These are phyloP conservation scores for Tricholomella constricta DNA, from an alignment of 768 basidiomycete genomes.

Conservation along the genomic window DNA sequence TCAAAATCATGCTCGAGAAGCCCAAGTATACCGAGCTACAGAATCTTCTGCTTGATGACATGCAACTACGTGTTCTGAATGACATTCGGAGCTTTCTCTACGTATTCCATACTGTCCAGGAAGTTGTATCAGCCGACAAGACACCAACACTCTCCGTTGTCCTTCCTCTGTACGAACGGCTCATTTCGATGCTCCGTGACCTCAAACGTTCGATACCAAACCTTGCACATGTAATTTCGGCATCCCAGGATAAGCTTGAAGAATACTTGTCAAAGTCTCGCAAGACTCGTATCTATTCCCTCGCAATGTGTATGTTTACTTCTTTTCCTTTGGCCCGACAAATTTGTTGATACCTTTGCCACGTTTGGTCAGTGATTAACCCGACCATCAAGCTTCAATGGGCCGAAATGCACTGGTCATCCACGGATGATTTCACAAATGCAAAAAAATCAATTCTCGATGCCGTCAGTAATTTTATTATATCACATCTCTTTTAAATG, in stretches of 20 bases:
- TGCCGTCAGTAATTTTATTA: neutral
- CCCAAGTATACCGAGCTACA: neutral
- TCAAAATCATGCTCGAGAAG: conserved; percentile 7
- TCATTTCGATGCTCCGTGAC: conserved; percentile 20
- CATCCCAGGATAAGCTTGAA: neutral
- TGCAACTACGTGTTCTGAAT: conserved; percentile 16
- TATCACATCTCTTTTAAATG: neutral
- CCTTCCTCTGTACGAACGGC: conserved; percentile 28
- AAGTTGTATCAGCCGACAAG: conserved; percentile 5
- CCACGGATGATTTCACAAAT: neutral
- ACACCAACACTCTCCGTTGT: conserved; percentile 30
- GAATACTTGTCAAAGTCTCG: neutral
- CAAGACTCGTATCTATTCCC: conserved; percentile 13
- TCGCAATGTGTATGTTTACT: conserved; percentile 21
- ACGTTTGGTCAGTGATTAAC: conserved; percentile 13
- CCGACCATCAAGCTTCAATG: conserved; percentile 15
- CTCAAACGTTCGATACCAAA: neutral
- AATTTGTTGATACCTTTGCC: neutral
- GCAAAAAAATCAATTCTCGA: conserved; percentile 4
- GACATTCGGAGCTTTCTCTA: conserved; percentile 25
- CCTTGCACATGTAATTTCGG: neutral
- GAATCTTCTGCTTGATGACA: neutral
- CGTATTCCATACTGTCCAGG: conserved; percentile 26
- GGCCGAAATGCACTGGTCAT: conserved; percentile 7
- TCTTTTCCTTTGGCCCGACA: neutral